Evolutionary conservation across 352 stramenopile genomes (phyloP), one percentile per base, ranked within the genome.

Genomic region (Pythium rishiriense): DNA sequence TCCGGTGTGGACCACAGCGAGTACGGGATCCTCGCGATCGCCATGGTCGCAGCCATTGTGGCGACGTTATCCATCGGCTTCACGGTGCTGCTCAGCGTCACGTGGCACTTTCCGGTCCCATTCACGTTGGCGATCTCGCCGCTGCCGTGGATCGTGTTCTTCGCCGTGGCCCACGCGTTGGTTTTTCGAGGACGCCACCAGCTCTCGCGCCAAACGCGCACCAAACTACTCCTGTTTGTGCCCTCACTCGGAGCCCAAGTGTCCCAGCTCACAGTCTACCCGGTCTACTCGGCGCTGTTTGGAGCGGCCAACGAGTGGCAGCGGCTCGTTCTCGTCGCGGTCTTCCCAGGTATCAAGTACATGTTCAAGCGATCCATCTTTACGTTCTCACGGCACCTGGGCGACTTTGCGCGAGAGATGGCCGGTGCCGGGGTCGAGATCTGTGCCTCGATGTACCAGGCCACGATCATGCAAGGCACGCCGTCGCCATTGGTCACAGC

Each of bases 101-200:
- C 39, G 19, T 68, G 61, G 61, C 42, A 52, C 14, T 68, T 68
- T 33, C 60, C 50, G 5, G 33, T 68, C 15, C 60, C 60, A 7
- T 62, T 68, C 31, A 33, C 52, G 5, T 50, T 25, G 42, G 26
- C 62, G 11, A 3, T 62, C 19, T 11, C n/a, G 11, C 50, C 24
- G 9, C 3, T 42, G 17, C 50, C 39, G 24, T 54, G 19, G 19
- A 5, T 60, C n/a, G 1, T 66, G 1, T 60, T 22, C 49, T 19
- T 66, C 39, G 19, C 39, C 11, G 15, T 39, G 24, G 33, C 17
- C 28, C 39, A 60, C 35, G n/a, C 50, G 12, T 15, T 66, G 48
- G 50, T 66, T 3, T 49, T 66, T 0, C 39, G 59, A n/a, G 51
- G 31, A 37, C 31, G 11, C 31, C 31, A 11, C 6, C 31, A 26